Evolutionary conservation across 345 rosid genomes (phyloP).

Genomic region (Gossypium longicalyx): DNA sequence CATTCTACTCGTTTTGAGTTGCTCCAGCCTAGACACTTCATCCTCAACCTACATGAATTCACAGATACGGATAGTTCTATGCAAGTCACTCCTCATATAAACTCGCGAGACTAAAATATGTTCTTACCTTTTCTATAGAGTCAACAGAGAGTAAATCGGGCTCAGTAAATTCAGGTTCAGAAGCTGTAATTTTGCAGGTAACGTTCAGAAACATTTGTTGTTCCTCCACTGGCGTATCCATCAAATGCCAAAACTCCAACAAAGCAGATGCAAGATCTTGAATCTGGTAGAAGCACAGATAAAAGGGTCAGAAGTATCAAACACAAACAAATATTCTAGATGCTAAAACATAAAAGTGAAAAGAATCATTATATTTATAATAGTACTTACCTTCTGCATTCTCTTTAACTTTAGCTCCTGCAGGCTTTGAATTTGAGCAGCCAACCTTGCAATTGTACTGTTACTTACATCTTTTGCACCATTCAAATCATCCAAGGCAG

Average conservation of each 20-base stretch:
- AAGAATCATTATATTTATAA: not conserved
- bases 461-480: conserved; percentile 42
- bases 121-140: conserved; percentile 50
- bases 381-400: conserved; percentile 48
- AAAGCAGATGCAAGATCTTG: conserved; percentile 54
- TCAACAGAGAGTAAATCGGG: conserved; percentile 50
- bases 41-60: conserved; percentile 48
- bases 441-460: conserved; percentile 43
- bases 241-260: conserved; percentile 68
- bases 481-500: conserved; percentile 34
- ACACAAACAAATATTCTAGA: not conserved
- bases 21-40: conserved; percentile 55
- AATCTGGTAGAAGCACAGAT: conserved; percentile 31
- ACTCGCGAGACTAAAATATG: not conserved
- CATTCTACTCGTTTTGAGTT: conserved; percentile 56
- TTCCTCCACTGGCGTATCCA: conserved; percentile 64
- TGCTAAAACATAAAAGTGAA: not conserved
- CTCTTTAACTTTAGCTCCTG: conserved; percentile 49
- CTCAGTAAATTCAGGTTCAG: conserved; percentile 51
- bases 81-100: not conserved
- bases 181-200: conserved; percentile 44
- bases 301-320: conserved; percentile 16
- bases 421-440: conserved; percentile 38
- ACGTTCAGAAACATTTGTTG: conserved; percentile 48
- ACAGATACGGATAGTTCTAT: not conserved